These are phyloP conservation scores for Ophiostoma sp. DNA, from an alignment of 2,329 filamentous ascomycete species.

Conservation along the genomic window DNA sequence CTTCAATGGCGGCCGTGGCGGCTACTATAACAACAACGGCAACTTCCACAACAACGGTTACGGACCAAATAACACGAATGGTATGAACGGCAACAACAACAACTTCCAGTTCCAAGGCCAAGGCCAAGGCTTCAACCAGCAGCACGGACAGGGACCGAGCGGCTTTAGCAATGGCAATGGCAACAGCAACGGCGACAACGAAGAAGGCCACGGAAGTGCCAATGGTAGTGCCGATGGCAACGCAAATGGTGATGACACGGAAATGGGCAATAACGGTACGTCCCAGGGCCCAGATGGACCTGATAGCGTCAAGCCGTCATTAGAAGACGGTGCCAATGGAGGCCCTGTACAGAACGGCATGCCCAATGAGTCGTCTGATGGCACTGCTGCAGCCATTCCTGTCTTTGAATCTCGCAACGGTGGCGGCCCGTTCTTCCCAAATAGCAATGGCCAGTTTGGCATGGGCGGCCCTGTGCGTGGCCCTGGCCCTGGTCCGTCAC, in stretches of 20 bases:
- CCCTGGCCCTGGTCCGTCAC: not conserved
- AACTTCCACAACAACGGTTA: constrained; percentile 30
- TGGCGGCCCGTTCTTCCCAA: constrained; percentile 8
- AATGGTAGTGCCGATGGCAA: not conserved
- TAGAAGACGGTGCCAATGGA: not conserved
- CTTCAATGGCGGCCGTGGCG: constrained; percentile 52
- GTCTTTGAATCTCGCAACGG: constrained; percentile 21
- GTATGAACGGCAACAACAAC: constrained; percentile 7
- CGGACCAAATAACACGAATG: constrained; percentile 10
- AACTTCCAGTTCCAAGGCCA: constrained; percentile 14
- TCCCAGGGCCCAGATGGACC: not conserved
- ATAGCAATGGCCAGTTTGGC: constrained; percentile 18
- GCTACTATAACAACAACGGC: constrained; percentile 45
- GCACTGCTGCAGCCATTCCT: constrained; percentile 6
- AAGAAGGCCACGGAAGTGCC: not conserved
- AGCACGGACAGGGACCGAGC: not conserved
- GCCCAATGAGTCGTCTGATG: constrained; percentile 10
- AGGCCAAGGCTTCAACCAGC: constrained; percentile 13
- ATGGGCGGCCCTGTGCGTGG: not conserved
- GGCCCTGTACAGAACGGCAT: constrained; percentile 21
- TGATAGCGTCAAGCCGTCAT: not conserved
- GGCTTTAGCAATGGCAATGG: not conserved
- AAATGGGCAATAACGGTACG: not conserved
- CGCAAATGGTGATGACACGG: not conserved
- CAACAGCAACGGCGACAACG: not conserved